These are phyloP conservation scores for Fusarium keratoplasticum DNA, from an alignment of 2,329 filamentous ascomycete genomes.

Conservation along the genomic window DNA sequence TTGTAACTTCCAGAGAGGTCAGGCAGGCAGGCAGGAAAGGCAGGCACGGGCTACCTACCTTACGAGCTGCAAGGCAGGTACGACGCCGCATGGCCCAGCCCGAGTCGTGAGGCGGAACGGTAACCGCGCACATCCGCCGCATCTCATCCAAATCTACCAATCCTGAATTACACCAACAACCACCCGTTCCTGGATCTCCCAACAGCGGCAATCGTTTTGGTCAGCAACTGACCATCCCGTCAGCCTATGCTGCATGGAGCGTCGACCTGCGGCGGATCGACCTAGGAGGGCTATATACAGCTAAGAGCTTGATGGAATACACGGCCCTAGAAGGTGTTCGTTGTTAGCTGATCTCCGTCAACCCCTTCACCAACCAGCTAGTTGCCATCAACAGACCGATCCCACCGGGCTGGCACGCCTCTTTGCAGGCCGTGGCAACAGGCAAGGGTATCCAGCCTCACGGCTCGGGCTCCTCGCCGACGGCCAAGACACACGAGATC, in stretches of 20 bases:
- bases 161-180: slow-evolving; percentile 4
- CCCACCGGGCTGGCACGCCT: background rate
- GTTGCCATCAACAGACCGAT: background rate
- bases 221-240: slow-evolving; percentile 11
- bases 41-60: background rate
- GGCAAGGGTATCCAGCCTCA: background rate
- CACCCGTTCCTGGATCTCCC: slow-evolving; percentile 12
- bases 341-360: background rate
- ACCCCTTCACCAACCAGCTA: background rate
- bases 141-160: slow-evolving; percentile 6
- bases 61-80: slow-evolving; percentile 5
- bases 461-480: background rate
- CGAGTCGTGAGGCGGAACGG: background rate
- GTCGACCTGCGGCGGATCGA: background rate
- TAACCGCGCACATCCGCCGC: slow-evolving; percentile 2
- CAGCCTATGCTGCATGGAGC: slow-evolving; percentile 1
- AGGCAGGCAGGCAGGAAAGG: background rate
- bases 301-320: background rate
- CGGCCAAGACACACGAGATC: slow-evolving; percentile 24
- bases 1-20: background rate
- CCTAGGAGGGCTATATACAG: background rate
- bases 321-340: background rate
- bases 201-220: slow-evolving; percentile 21
- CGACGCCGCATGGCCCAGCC: slow-evolving; percentile 2
- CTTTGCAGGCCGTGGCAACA: background rate